Evolutionary conservation across 345 rosid species (phyloP).

Genomic region (Hibiscus trionum): DNA sequence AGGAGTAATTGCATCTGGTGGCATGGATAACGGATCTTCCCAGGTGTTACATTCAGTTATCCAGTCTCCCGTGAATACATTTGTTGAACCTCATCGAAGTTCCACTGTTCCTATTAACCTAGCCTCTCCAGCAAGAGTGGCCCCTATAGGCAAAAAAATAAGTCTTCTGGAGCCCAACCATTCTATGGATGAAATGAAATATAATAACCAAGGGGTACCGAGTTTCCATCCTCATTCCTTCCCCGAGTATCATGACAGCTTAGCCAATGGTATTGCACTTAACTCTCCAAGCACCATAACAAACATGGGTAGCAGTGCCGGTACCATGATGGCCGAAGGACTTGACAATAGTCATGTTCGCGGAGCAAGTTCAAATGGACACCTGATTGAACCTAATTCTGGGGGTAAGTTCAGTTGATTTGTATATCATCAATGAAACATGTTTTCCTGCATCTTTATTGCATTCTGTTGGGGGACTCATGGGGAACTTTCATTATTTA

Average conservation of each 20-base stretch:
- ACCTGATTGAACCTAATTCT: conserved; percentile 36
- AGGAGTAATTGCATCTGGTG: conserved; percentile 35
- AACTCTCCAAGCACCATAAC: conserved; percentile 37
- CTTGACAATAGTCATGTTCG: conserved; percentile 38
- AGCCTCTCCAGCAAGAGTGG: conserved; percentile 48
- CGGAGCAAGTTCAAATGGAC: conserved; percentile 45
- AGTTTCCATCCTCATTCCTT: conserved; percentile 69
- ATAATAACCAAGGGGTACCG: conserved; percentile 40
- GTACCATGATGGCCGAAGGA: conserved; percentile 44
- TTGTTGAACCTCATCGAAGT: conserved; percentile 54
- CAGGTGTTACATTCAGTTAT: conserved; percentile 20
- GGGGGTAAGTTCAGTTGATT: conserved; percentile 41
- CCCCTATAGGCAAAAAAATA: conserved; percentile 47
- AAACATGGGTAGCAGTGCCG: conserved; percentile 35
- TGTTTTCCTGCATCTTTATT: neutral
- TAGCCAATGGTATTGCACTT: conserved; percentile 44
- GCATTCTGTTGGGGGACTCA: neutral
- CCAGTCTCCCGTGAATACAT: conserved; percentile 35
- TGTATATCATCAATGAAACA: conserved; percentile 10
- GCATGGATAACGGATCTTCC: conserved; percentile 50
- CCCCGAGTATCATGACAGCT: conserved; percentile 60
- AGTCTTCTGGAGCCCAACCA: conserved; percentile 47
- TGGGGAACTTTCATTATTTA: neutral
- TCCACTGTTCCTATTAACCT: conserved; percentile 62
- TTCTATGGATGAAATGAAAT: conserved; percentile 42